Evolutionary conservation across 768 basidiomycete species (phyloP).

Genomic region (Pulveroboletus sp.): DNA sequence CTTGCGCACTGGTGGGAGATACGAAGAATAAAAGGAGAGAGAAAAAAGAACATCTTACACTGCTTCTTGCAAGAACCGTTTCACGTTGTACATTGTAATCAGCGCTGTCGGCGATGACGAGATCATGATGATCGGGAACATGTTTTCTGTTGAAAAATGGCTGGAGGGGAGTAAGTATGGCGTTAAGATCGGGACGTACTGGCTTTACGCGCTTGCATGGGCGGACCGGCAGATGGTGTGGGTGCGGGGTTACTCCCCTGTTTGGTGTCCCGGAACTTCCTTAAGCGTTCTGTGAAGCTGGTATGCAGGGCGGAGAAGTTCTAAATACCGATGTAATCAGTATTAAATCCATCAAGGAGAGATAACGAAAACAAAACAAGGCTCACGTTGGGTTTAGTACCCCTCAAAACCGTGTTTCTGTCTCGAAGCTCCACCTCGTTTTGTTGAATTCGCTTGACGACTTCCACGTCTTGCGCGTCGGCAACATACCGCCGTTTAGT

Average conservation of each 20-base stretch:
- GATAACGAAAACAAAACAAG: not conserved
- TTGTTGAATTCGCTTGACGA: slow-evolving; percentile 76
- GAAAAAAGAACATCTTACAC: slow-evolving; percentile 40
- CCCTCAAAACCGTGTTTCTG: slow-evolving; percentile 77
- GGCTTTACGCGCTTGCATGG: slow-evolving; percentile 60
- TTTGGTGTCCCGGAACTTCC: slow-evolving; percentile 66
- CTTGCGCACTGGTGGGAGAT: too few relatives aligned
- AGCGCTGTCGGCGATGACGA: slow-evolving; percentile 90
- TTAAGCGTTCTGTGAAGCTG: slow-evolving; percentile 70
- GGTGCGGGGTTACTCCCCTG: slow-evolving; percentile 43
- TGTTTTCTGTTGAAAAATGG: slow-evolving; percentile 44
- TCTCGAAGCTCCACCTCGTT: slow-evolving; percentile 79
- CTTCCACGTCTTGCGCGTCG: slow-evolving; percentile 71
- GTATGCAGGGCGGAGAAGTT: slow-evolving; percentile 72
- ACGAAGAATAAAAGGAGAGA: too few relatives aligned
- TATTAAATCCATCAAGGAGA: not conserved
- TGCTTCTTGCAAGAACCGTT: slow-evolving; percentile 87
- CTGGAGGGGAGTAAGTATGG: not conserved
- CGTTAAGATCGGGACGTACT: slow-evolving; percentile 38
- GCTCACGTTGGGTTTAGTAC: slow-evolving; percentile 78
- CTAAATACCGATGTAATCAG: slow-evolving; percentile 34
- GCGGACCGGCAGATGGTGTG: slow-evolving; percentile 32
- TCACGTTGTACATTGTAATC: slow-evolving; percentile 97
- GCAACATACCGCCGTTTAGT: slow-evolving; percentile 75
- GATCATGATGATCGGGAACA: slow-evolving; percentile 94